Base-by-base conservation (phyloP, 805 yeast genomes). In the Cephaloascus albidus region DNA sequence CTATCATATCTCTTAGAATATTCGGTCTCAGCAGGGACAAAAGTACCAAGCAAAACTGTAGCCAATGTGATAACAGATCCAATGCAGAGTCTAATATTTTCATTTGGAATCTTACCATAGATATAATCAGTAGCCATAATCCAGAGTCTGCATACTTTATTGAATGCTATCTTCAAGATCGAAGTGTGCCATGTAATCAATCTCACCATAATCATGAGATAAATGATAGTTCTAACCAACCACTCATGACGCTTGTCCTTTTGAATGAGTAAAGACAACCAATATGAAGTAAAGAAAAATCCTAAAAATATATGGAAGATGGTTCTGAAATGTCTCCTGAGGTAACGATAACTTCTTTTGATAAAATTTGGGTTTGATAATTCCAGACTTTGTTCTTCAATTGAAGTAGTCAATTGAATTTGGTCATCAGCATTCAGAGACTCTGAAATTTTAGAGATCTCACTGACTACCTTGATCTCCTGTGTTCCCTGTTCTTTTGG, bases 211-310 rank as follows among this genome's bases (percentile, higher is more conserved):
- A 74, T 53, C 55, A 65, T 58, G 33, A 68, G 61, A 70, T 73
- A 76, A 36, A 76, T 46, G 17, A 76, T 53, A 3, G 81, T 74
- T 16, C 81, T 81, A 43, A 76, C 72, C 49, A 76, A 66, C 81
- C 81, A 76, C 42, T 64, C 47, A 45, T 57, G 72, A 40, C 80
- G 58, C 36, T 68, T 69, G 43, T 67, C 63, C 4, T 65, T 50
- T 50, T 74, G 81, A 38, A 69, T 70, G 20, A 76, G 39, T 41
- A 76, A 72, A 14, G 77, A 67, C 35, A 75, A 51, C 81, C 81
- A 76, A 76, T 76, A 71, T 10, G 72, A 57, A n/a, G 77, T 71
- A 59, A 72, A 70, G 43, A 71, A 52, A 45, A 54, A 26, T 41
- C 68, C 57, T 44, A 51, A 38, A 50, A 58, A 47, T 23, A 23